Evolutionary conservation across 164 flowering plant species (phyloP), one percentile per base, ranked within the genome.

Genomic region (Nymphaea colorata): DNA sequence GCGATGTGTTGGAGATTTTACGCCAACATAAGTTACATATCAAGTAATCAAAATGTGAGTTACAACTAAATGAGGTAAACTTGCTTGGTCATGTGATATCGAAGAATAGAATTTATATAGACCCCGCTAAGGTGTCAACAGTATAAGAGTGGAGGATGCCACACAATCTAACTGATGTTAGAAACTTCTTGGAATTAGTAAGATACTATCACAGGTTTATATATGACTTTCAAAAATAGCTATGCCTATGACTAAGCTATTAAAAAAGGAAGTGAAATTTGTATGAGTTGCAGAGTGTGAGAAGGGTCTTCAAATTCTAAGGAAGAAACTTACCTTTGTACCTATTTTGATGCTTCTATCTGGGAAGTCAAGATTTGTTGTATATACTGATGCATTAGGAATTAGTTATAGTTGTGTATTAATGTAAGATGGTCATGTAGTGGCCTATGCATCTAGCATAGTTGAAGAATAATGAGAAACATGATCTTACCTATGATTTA

Each of bases 101-200:
- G 2, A 47, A 47, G 55, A 5, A 47, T 47, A 5, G 0, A 2
- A 4, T 47, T 14, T 47, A 0, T 47, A 5, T 4, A 2, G 55
- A 4, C 12, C 55, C 6, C 0, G 3, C 55, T 4, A 47, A 47
- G 55, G 5, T 47, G 11, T 45, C 53, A 10, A 4, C 55, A 2
- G 3, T 47, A 6, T 7, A 6, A 0, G 5, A 0, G 2, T 3
- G 0, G 6, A 14, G 12, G 0, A 47, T 2, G 3, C 3, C 12
- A 2, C 2, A 4, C 2, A 4, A 47, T 47, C 2, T 4, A 5
- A 5, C 2, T 45, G 6, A 6, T 0, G 55, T 47, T 4, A 5
- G 53, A 5, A 10, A 0, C 0, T 47, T 4, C 55, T 47, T 47
- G 4, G 55, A 0, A 2, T 47, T 2, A 47, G 36, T 14, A 47